phyloP scores from a whole-genome alignment of 2,329 filamentous ascomycete species.

The Aplosporella prunicola region DNA sequence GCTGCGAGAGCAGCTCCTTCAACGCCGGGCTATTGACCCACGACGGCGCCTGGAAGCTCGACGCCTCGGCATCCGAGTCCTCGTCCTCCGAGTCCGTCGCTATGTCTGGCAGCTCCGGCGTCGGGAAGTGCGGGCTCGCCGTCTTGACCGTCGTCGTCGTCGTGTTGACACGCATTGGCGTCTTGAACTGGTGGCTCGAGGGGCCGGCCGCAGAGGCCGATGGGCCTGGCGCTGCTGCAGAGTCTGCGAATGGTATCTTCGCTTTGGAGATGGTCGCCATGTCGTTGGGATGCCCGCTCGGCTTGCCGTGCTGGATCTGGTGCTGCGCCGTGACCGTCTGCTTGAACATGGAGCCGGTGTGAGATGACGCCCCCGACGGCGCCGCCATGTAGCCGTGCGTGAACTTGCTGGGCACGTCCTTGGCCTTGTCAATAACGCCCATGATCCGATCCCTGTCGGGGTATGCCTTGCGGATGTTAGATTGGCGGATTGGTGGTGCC shows the following conservation, averaged over 20 bases:
- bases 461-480: constrained; percentile 60
- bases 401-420: constrained; percentile 54
- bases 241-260: constrained; percentile 81
- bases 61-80: constrained; percentile 37
- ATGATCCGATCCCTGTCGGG: constrained; percentile 8
- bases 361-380: constrained; percentile 40
- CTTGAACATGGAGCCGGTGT: constrained; percentile 49
- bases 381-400: constrained; percentile 52
- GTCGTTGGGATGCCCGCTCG: constrained; percentile 61
- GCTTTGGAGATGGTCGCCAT: constrained; percentile 82
- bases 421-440: constrained; percentile 12
- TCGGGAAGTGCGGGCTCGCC: constrained; percentile 77
- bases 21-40: constrained; percentile 90
- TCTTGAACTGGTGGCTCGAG: constrained; percentile 48
- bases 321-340: constrained; percentile 58
- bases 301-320: constrained; percentile 52
- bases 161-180: constrained; percentile 42
- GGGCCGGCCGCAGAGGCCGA: constrained; percentile 6
- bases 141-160: constrained; percentile 50
- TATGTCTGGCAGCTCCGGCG: constrained; percentile 90
- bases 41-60: constrained; percentile 53
- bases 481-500: constrained; percentile 77
- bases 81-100: constrained; percentile 90
- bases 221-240: constrained; percentile 49
- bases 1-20: constrained; percentile 61